These are phyloP conservation scores for Croton laevigatus DNA, from an alignment of 441 rosid species.

Conservation along the genomic window DNA sequence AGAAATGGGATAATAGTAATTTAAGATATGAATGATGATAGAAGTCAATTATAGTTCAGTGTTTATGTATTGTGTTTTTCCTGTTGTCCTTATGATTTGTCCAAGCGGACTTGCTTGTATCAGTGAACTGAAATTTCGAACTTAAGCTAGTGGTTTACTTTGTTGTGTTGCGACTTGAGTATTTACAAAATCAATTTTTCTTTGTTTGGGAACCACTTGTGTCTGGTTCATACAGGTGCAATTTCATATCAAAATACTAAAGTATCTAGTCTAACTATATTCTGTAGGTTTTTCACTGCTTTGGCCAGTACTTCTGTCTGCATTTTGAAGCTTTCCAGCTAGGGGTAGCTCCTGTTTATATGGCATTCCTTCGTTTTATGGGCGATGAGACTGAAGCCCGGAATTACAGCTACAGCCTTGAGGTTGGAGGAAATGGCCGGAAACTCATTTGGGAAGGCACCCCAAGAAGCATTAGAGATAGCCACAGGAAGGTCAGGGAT, in stretches of 20 bases:
- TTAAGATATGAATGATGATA: background rate
- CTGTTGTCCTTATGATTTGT: slow-evolving; percentile 12
- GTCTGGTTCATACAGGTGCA: background rate
- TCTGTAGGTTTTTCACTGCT: slow-evolving; percentile 82
- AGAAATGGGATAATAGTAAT: background rate
- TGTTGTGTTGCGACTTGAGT: background rate
- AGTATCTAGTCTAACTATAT: slow-evolving; percentile 5
- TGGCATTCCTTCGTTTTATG: slow-evolving; percentile 92
- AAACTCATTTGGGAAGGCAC: slow-evolving; percentile 92
- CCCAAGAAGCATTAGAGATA: slow-evolving; percentile 81
- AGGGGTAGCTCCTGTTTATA: slow-evolving; percentile 90
- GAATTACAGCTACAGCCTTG: slow-evolving; percentile 86
- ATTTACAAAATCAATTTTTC: background rate
- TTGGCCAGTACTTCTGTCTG: slow-evolving; percentile 91
- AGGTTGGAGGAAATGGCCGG: slow-evolving; percentile 89
- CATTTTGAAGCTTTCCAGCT: slow-evolving; percentile 99
- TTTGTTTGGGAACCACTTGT: background rate
- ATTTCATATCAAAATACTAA: slow-evolving; percentile 5
- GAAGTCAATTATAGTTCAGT: background rate
- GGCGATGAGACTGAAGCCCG: slow-evolving; percentile 86
- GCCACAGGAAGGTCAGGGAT: slow-evolving; percentile 92
- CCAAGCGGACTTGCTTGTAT: background rate
- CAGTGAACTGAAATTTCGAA: background rate
- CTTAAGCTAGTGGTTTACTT: background rate
- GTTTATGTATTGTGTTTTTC: background rate